Conservation (phyloP, 768 basidiomycete genomes). For the Candolleomyces aberdarensis region DNA sequence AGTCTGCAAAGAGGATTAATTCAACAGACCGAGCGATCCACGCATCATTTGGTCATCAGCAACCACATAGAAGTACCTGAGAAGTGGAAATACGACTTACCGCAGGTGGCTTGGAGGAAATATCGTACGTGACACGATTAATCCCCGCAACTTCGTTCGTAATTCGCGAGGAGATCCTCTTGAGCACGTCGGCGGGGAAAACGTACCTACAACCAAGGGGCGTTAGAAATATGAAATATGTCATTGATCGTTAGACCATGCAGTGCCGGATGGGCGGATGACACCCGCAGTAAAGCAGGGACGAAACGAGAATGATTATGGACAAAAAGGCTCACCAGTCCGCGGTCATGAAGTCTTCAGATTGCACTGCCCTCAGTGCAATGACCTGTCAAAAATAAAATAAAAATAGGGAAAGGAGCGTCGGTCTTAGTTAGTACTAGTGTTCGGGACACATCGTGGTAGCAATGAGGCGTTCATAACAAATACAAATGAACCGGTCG, state of each 20-base stretch:
- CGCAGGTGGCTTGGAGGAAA: slow-evolving; percentile 95
- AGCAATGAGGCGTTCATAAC: not conserved
- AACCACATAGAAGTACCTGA: not conserved
- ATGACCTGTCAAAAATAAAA: slow-evolving; percentile 58
- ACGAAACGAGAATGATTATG: not conserved
- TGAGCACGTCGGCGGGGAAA: slow-evolving; percentile 89
- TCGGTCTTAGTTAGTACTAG: not conserved
- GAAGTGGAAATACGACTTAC: slow-evolving; percentile 39
- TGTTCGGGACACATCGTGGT: too few relatives aligned
- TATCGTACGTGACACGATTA: slow-evolving; percentile 94
- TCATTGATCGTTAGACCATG: too few relatives aligned
- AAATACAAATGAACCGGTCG: not conserved
- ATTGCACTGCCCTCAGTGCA: slow-evolving; percentile 89
- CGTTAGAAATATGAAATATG: too few relatives aligned
- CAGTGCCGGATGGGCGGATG: too few relatives aligned
- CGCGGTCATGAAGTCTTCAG: slow-evolving; percentile 99
- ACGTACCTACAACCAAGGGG: slow-evolving; percentile 61
- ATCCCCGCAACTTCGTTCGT: slow-evolving; percentile 98
- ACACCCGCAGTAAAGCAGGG: too few relatives aligned
- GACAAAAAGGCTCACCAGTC: slow-evolving; percentile 68
- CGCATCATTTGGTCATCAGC: not conserved
- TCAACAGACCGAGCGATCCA: not conserved
- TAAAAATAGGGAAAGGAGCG: not conserved
- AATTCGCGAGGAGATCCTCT: slow-evolving; percentile 91
- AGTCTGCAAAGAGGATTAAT: slow-evolving; percentile 30